Percentiles rank a stretch among this genome's conserved stretches.
phyloP scores from a whole-genome alignment of 371 early-diverging fungal genomes.

The Mucor irregularis region DNA sequence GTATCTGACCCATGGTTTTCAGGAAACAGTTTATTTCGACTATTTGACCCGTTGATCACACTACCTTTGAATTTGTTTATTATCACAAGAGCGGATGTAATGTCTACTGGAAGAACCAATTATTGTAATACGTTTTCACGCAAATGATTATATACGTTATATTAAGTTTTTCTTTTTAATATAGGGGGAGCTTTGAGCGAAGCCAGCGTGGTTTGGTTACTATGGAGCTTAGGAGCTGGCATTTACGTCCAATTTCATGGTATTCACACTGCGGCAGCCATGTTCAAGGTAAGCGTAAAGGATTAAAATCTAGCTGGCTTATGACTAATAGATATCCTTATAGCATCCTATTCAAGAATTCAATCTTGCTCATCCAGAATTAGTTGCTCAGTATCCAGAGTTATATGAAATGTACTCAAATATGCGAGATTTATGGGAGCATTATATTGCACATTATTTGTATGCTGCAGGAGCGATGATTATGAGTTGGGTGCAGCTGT shows the following conservation, averaged over 20 bases:
- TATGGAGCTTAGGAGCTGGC: constrained; percentile 44
- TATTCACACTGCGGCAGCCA: constrained; percentile 43
- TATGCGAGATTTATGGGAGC: constrained; percentile 59
- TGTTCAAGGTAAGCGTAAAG: constrained; percentile 39
- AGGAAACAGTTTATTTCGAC: constrained; percentile 43
- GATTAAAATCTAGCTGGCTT: background rate
- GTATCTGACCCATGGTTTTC: constrained; percentile 40
- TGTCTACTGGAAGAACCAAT: constrained; percentile 25
- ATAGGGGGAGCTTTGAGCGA: constrained; percentile 36
- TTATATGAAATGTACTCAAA: constrained; percentile 50
- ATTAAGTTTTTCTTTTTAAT: background rate
- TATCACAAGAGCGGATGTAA: constrained; percentile 37
- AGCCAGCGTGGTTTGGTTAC: constrained; percentile 34
- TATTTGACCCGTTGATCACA: constrained; percentile 50
- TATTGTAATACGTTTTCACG: constrained; percentile 29
- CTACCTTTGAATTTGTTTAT: constrained; percentile 44
- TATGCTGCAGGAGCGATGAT: constrained; percentile 59
- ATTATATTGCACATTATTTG: constrained; percentile 60
- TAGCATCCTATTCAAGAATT: constrained; percentile 52
- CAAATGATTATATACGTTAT: background rate
- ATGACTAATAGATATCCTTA: background rate
- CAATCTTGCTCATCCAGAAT: constrained; percentile 35
- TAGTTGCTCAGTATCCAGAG: constrained; percentile 37
- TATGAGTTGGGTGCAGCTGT: constrained; percentile 59
- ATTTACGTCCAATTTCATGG: constrained; percentile 53